A percentile compares a stretch with the other conserved stretches of the same genome.
phyloP scores from a whole-genome alignment of 139 green algal species.

The Astrephomene gubernaculifera region DNA sequence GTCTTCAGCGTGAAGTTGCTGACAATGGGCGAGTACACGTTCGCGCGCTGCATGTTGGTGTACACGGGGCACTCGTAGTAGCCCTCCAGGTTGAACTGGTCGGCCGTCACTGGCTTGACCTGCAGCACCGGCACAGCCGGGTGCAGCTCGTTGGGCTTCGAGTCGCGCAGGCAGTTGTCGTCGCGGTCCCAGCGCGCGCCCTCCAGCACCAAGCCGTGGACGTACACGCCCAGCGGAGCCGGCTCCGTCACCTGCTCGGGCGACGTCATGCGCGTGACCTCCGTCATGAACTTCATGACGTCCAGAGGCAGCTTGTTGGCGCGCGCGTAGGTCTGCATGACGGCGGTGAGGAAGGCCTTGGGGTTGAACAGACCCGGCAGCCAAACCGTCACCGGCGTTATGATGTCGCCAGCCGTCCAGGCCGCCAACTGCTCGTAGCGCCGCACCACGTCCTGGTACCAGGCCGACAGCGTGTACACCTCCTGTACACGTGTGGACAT shows the following conservation, averaged over 20 bases:
- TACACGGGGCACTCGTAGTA: slow-evolving; percentile 91
- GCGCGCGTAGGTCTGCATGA: slow-evolving; percentile 90
- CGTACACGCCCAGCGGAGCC: slow-evolving; percentile 76
- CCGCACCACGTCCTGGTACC: slow-evolving; percentile 82
- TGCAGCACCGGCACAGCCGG: slow-evolving; percentile 81
- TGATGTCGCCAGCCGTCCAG: slow-evolving; percentile 77
- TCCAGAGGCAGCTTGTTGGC: slow-evolving; percentile 87
- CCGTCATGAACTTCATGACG: slow-evolving; percentile 90
- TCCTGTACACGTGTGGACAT: slow-evolving; percentile 88
- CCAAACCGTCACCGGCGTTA: slow-evolving; percentile 78
- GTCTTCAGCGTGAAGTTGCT: slow-evolving; percentile 85
- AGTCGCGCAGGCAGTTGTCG: slow-evolving; percentile 80
- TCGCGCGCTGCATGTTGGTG: slow-evolving; percentile 90
- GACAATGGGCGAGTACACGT: slow-evolving; percentile 88
- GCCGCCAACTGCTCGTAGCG: slow-evolving; percentile 81
- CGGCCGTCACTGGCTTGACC: slow-evolving; percentile 78
- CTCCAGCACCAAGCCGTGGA: slow-evolving; percentile 85
- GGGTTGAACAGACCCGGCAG: slow-evolving; percentile 90
- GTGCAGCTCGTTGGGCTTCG: slow-evolving; percentile 84
- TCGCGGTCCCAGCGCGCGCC: slow-evolving; percentile 88
- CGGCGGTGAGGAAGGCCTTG: slow-evolving; percentile 91
- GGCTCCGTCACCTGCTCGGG: slow-evolving; percentile 72
- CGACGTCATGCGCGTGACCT: slow-evolving; percentile 60
- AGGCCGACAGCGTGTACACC: slow-evolving; percentile 76
- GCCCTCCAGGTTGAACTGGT: slow-evolving; percentile 76